These are phyloP conservation scores for Phanerodontia chrysosporium DNA, from an alignment of 768 basidiomycete genomes.

Conservation along the genomic window DNA sequence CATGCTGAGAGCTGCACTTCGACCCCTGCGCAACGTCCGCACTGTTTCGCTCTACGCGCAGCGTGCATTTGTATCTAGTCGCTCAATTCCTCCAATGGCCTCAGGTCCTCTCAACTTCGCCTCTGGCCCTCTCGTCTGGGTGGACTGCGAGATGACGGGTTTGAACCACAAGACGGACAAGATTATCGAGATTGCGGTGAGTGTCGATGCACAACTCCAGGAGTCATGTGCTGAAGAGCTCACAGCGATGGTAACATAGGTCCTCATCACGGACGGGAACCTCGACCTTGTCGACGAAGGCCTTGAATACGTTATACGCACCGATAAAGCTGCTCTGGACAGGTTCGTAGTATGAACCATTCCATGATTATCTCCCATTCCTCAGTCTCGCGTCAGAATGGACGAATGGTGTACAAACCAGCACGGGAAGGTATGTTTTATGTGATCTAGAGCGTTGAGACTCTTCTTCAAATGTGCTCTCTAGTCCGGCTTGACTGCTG, in stretches of 20 bases:
- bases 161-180: slow-evolving; percentile 62
- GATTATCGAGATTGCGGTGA: slow-evolving; percentile 76
- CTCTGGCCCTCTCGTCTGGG: slow-evolving; percentile 75
- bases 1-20: neutral
- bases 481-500: slow-evolving; percentile 79
- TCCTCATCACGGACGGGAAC: slow-evolving; percentile 85
- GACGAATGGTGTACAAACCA: slow-evolving; percentile 82
- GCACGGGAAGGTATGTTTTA: slow-evolving; percentile 58
- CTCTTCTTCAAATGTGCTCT: neutral
- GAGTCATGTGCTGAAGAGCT: neutral
- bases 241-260: slow-evolving; percentile 36
- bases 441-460: neutral
- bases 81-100: neutral
- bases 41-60: neutral
- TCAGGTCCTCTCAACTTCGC: slow-evolving; percentile 36
- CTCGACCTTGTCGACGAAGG: slow-evolving; percentile 80
- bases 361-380: no score
- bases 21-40: neutral
- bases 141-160: slow-evolving; percentile 89
- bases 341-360: slow-evolving; percentile 51
- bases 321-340: slow-evolving; percentile 67
- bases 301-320: slow-evolving; percentile 68
- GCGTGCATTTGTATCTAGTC: neutral
- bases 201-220: slow-evolving; percentile 11
- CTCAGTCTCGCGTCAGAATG: no score